Base-by-base conservation (phyloP, 371 early-diverging fungal species). In the Rhizopus arrhizus region DNA sequence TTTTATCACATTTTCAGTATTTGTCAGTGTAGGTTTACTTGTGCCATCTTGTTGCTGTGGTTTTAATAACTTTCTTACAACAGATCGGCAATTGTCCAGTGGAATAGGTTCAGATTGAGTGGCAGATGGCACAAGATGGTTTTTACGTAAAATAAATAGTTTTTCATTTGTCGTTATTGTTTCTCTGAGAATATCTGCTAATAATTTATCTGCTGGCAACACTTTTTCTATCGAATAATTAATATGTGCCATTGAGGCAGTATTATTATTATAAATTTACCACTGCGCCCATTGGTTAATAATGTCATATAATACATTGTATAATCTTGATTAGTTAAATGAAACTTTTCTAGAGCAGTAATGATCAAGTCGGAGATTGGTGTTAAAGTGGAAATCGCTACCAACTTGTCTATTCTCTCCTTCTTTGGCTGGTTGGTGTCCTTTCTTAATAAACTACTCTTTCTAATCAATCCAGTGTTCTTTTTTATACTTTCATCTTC, bases 291-390 rank as follows among this genome's bases (percentile, higher is more conserved):
- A 35, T 60, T 67, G 1, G 59, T 50, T 6, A 65, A 68, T 4
- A 71, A 38, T 2, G 62, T 36, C 31, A 71, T 59, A 12, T 42
- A 40, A 56, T 64, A 71, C 6, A 29, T 36, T 0, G 29, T 29
- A n/a, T 50, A 22, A 10, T 60, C 64, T 43, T 63, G 57, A 10
- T 62, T 60, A 12, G 46, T 34, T 28, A 81, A 61, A 54, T 81
- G 81, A 41, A 81, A 81, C 16, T 81, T 81, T n/a, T 81, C 81
- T 11, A 78, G 35, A 1, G 78, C 77, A 22, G 66, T 70, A 4
- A 38, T 48, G 4, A 66, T 73, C 29, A 76, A 54, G 5, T 76
- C 81, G 2, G 69, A 59, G 29, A 81, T 72, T 1, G 59, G 53
- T 31, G 63, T 69, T 7, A 50, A 64, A 0, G 72, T 61, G 0